Evolutionary conservation across 169 alveolate species (phyloP).

Genomic region (Plasmodium knowlesi): DNA sequence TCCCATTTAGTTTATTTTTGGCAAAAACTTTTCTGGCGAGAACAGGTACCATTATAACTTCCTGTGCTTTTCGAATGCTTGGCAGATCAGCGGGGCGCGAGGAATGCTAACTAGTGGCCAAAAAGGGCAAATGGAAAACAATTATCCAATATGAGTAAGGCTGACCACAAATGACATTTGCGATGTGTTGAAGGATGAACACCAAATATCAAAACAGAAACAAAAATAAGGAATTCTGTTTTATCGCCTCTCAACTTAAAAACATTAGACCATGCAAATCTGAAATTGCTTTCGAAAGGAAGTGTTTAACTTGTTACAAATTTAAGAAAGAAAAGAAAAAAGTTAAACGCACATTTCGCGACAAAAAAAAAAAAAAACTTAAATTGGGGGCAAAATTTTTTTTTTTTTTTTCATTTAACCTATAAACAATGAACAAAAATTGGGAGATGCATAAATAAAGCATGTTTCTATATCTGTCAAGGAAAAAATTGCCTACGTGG

Average conservation of each 20-base stretch:
- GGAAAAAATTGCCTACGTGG: not conserved
- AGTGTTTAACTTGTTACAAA: not conserved
- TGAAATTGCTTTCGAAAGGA: not conserved
- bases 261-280: not conserved
- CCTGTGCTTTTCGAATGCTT: not conserved
- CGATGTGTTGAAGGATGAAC: not conserved
- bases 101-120: not conserved
- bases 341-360: not conserved
- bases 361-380: not conserved
- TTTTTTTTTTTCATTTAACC: no score
- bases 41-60: constrained; percentile 36
- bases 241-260: not conserved
- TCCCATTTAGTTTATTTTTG: constrained; percentile 24
- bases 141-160: not conserved
- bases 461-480: not conserved
- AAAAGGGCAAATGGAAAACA: not conserved
- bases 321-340: not conserved
- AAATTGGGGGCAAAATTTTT: not conserved
- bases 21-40: constrained; percentile 21
- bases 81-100: not conserved
- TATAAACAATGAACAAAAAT: not conserved
- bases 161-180: not conserved
- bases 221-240: not conserved
- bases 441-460: not conserved
- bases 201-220: not conserved